Evolutionary conservation across 441 rosid genomes (phyloP), one percentile per base, ranked within the genome.

Genomic region (Euphorbia schlechtendalii): DNA sequence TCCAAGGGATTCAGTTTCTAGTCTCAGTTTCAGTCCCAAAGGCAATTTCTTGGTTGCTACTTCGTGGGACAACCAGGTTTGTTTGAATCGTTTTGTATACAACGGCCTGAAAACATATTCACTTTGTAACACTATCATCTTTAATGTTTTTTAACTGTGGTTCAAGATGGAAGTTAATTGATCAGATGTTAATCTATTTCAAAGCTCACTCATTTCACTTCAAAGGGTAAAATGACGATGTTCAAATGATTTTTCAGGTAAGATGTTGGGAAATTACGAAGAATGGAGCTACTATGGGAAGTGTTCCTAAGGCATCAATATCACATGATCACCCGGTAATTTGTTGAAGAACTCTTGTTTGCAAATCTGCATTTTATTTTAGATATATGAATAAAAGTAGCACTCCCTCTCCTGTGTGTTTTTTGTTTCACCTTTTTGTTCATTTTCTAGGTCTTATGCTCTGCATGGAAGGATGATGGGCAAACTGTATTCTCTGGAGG

Each of bases 21-120:
- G 98, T 75, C 93, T 93, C 69, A 41, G 80, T 80, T 93, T 93
- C 77, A 90, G 99, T 78, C 89, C 99, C 9, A 86, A 83, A 77
- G 96, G 97, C 45, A 92, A 90, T 63, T 71, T 83, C 54, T 85
- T 94, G 72, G 82, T 90, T 49, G 96, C 96, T 15, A 89, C 94
- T 68, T 90, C 99, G 24, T 94, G 99, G 99, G 99, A 94, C 82
- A 94, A 89, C 74, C 99, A 94, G 96, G 99, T 94, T 65, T 59
- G 69, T 65, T 46, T 52, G 22, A n/a, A n/a, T n/a, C n/a, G n/a
- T n/a, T n/a, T n/a, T n/a, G n/a, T n/a, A 22, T 25, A 10, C 41
- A 21, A 15, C n/a, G 3, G 34, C 13, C 20, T 10, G 0, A 9
- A 18, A 20, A 41, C 10, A 43, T 61, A 10, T 30, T 21, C 30